A percentile compares a stretch with the other conserved stretches of the same genome.
These are phyloP conservation scores for Stephania yunnanensis DNA, from an alignment of 164 flowering plant genomes.

Conservation along the genomic window DNA sequence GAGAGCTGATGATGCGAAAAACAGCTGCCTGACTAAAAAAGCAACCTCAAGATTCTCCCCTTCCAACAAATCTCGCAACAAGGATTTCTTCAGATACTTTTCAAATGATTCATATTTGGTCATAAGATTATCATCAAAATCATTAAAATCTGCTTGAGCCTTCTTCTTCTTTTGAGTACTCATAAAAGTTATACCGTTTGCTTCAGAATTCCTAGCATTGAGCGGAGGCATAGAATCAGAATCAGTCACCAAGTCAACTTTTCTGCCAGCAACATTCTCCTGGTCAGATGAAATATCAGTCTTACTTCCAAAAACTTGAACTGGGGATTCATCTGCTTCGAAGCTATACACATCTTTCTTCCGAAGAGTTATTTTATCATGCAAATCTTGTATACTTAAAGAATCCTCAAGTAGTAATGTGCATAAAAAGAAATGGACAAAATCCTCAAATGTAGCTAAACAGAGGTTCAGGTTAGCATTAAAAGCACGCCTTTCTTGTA, in stretches of 20 bases:
- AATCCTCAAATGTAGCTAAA: conserved; percentile 32
- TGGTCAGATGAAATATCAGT: conserved; percentile 4
- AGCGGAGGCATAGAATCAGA: conserved; percentile 14
- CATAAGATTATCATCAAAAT: conserved; percentile 21
- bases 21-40: conserved; percentile 49
- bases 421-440: conserved; percentile 25
- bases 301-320: conserved; percentile 7
- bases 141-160: conserved; percentile 10
- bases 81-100: conserved; percentile 28
- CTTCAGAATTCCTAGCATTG: conserved; percentile 7
- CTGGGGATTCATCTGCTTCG: neutral
- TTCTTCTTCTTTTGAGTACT: conserved; percentile 9
- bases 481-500: conserved; percentile 24
- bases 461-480: conserved; percentile 26
- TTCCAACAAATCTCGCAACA: conserved; percentile 44
- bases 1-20: conserved; percentile 60
- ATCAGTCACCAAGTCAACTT: conserved; percentile 8
- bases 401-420: conserved; percentile 30
- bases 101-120: conserved; percentile 27
- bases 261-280: conserved; percentile 14
- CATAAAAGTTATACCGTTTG: conserved; percentile 1
- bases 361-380: conserved; percentile 15
- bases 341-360: conserved; percentile 15
- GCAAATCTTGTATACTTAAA: conserved; percentile 12
- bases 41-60: conserved; percentile 59